phyloP scores from a whole-genome alignment of 208 protist genomes.

The Trypanosoma platydactyli region DNA sequence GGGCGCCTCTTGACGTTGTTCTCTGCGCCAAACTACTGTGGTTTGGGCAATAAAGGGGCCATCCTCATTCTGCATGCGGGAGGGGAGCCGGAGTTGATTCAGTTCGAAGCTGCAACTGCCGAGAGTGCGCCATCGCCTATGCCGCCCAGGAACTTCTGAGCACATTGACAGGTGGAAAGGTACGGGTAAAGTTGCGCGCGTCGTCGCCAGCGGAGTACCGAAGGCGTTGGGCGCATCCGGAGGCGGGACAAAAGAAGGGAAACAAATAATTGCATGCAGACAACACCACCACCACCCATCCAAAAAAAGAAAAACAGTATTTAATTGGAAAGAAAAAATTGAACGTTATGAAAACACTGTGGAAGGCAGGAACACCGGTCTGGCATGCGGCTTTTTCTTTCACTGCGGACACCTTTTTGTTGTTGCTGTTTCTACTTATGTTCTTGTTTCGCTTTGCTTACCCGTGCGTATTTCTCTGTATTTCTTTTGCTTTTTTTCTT shows the following conservation, averaged over 20 bases:
- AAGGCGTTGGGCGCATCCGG: no score
- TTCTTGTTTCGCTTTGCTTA: constrained; percentile 24
- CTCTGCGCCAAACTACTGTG: constrained; percentile 99
- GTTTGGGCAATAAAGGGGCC: constrained; percentile 98
- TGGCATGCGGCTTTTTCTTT: not conserved
- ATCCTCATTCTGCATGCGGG: constrained; percentile 81
- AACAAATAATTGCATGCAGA: no score
- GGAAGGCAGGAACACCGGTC: no score
- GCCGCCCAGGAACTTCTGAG: constrained; percentile 36
- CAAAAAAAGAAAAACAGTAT: no score
- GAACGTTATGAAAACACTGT: no score
- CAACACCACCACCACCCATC: no score
- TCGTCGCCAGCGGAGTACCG: no score
- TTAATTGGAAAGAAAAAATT: no score
- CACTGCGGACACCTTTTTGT: not conserved
- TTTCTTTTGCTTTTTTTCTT: constrained; percentile 5
- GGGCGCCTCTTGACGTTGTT: constrained; percentile 99
- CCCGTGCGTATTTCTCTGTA: not conserved
- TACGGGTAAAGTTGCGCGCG: constrained; percentile 15
- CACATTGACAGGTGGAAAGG: constrained; percentile 16
- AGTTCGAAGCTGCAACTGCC: constrained; percentile 51
- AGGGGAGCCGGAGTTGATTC: constrained; percentile 49
- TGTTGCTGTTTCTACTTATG: not conserved
- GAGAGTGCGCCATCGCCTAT: constrained; percentile 28
- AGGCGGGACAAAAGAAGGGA: no score